Evolutionary conservation across 2,329 filamentous ascomycete species (phyloP), one percentile per base, ranked within the genome.

Genomic region (Gaeumannomyces tritici): DNA sequence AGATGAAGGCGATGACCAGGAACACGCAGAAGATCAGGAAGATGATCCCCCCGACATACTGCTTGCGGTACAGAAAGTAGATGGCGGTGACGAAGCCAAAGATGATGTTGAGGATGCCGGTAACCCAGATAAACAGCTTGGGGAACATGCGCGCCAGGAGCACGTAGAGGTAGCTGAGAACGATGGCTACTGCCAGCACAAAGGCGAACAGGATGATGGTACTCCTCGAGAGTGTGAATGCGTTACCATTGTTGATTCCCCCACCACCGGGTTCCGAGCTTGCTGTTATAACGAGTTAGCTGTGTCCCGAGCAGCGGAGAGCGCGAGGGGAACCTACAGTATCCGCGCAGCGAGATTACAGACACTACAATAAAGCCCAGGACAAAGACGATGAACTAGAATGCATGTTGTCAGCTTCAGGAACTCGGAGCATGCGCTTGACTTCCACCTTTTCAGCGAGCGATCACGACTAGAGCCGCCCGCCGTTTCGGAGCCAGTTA

Each of bases 101-200:
- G 62, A 89, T 77, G 69, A 96, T 89, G 73, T 97, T 96, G 63
- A 96, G 79, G 61, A 96, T 93, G 15, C 91, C 91, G 0, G 92
- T 96, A 54, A 92, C 84, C 90, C 91, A 97, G 72, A 97, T 96
- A 68, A 96, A 92, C 70, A 91, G 85, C 76, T 95, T 96, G 4
- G 93, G 92, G 67, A 93, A 93, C 58, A 83, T 76, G 62, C 91
- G 85, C 8, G 90, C 89, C 2, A 87, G 73, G 74, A 86, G 85
- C 69, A 97, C 85, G 72, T 97, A 98, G 27, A 76, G 80, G 70
- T 86, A 89, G 47, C 90, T 93, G 55, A 96, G 77, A 1, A 90
- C 81, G 27, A 93, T 80, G 6, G 91, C 89, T 54, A 92, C 80
- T 21, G 78, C 83, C 9, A 97, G 80, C 9, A 90, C 85, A 72